These are phyloP conservation scores for Piper longum DNA, from an alignment of 164 flowering plant species.

Conservation along the genomic window DNA sequence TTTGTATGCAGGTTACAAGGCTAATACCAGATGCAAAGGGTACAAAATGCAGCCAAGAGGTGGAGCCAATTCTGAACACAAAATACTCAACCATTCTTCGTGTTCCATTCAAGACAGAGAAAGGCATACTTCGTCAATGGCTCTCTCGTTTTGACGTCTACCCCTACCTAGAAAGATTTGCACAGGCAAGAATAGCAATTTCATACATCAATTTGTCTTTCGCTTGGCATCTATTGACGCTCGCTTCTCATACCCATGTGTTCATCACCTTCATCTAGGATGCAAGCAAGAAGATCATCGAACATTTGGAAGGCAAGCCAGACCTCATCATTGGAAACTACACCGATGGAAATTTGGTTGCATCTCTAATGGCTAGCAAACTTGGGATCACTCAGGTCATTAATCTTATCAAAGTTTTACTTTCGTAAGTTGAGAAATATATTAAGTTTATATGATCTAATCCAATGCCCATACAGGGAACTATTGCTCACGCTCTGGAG, in stretches of 20 bases:
- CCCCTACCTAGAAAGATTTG: conserved; percentile 84
- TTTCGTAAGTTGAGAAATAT: not conserved
- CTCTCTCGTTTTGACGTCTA: conserved; percentile 88
- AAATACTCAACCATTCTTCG: conserved; percentile 72
- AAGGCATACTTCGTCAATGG: conserved; percentile 65
- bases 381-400: conserved; percentile 73
- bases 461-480: conserved; percentile 32
- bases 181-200: conserved; percentile 31
- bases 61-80: conserved; percentile 59
- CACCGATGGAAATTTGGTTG: conserved; percentile 84
- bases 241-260: not conserved
- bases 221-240: not conserved
- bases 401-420: not conserved
- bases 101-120: conserved; percentile 74
- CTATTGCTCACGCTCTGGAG: conserved; percentile 98
- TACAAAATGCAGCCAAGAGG: conserved; percentile 80
- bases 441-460: not conserved
- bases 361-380: conserved; percentile 77
- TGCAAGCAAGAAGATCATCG: conserved; percentile 59
- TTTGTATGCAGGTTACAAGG: conserved; percentile 50
- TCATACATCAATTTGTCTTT: not conserved
- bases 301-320: conserved; percentile 75
- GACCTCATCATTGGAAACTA: conserved; percentile 90
- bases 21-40: conserved; percentile 88
- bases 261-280: conserved; percentile 31